Percentiles rank a stretch among this genome's conserved stretches.
Evolutionary conservation across 768 basidiomycete species (phyloP).

Genomic region (Suillus clintonianus): DNA sequence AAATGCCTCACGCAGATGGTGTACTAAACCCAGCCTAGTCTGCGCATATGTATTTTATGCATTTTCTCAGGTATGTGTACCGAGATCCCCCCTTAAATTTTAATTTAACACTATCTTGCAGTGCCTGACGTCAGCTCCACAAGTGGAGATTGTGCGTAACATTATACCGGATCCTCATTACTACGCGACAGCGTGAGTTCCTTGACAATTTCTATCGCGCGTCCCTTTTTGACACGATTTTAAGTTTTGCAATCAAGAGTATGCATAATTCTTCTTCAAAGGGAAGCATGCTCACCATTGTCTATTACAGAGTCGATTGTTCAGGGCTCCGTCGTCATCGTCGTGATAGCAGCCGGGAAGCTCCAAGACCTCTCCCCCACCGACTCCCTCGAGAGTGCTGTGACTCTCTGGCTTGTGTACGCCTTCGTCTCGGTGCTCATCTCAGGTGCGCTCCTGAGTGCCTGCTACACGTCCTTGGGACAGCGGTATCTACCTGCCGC

Average conservation of each 20-base stretch:
- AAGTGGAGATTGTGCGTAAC: conserved; percentile 45
- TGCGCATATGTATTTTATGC: conserved; percentile 46
- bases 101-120: conserved; percentile 12
- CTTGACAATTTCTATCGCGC: background rate
- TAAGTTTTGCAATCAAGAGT: conserved; percentile 44
- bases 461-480: conserved; percentile 27
- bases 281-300: background rate
- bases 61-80: conserved; percentile 34
- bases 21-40: conserved; percentile 21
- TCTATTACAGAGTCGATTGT: conserved; percentile 38
- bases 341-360: conserved; percentile 43
- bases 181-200: conserved; percentile 39
- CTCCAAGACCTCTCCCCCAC: conserved; percentile 38
- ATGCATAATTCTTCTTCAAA: conserved; percentile 2
- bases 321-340: conserved; percentile 44
- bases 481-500: conserved; percentile 35
- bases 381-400: conserved; percentile 38
- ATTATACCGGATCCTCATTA: conserved; percentile 44
- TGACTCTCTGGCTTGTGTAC: conserved; percentile 42
- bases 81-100: background rate
- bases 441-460: conserved; percentile 33
- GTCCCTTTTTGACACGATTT: background rate
- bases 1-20: no score
- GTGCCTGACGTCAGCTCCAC: conserved; percentile 41
- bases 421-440: conserved; percentile 38